Evolutionary conservation across 2,329 filamentous ascomycete species (phyloP).

Genomic region (Nigrospora osmanthi): DNA sequence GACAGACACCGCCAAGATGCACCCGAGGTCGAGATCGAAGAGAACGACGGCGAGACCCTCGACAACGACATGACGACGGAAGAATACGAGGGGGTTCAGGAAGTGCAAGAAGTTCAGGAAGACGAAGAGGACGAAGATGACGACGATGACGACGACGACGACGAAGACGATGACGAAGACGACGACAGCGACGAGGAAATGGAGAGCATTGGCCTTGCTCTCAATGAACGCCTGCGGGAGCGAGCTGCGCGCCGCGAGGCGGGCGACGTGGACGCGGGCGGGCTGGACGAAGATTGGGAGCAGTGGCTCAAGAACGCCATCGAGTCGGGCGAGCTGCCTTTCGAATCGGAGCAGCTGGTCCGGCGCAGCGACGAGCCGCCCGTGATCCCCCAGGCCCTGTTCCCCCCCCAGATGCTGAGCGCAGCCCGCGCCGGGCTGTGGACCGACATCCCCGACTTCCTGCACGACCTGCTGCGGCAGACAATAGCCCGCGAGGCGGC

Average conservation of each 20-base stretch:
- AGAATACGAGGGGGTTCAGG: slow-evolving; percentile 1
- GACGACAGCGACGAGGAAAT: slow-evolving; percentile 45
- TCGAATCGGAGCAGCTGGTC: slow-evolving; percentile 34
- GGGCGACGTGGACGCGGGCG: slow-evolving; percentile 42
- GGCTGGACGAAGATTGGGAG: slow-evolving; percentile 66
- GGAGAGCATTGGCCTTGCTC: slow-evolving; percentile 51
- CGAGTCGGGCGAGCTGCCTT: slow-evolving; percentile 50
- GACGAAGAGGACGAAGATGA: slow-evolving; percentile 23
- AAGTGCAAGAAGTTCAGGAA: slow-evolving; percentile 25
- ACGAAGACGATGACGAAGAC: slow-evolving; percentile 40
- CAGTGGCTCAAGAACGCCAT: slow-evolving; percentile 66
- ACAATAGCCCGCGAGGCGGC: slow-evolving; percentile 30
- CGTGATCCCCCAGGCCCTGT: slow-evolving; percentile 24
- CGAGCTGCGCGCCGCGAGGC: slow-evolving; percentile 56
- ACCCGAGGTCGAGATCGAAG: not conserved
- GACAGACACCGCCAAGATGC: slow-evolving; percentile 13
- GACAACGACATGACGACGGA: slow-evolving; percentile 2
- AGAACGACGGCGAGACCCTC: not conserved
- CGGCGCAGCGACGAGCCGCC: slow-evolving; percentile 20
- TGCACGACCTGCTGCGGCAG: slow-evolving; percentile 44
- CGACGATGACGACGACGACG: slow-evolving; percentile 32
- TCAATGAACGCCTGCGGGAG: slow-evolving; percentile 58
- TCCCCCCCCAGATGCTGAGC: slow-evolving; percentile 43
- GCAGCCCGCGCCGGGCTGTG: slow-evolving; percentile 50
- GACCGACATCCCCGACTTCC: slow-evolving; percentile 48